Evolutionary conservation across 495 filamentous ascomycete genomes (phyloP).

Genomic region (Aspergillus bertholletiae): DNA sequence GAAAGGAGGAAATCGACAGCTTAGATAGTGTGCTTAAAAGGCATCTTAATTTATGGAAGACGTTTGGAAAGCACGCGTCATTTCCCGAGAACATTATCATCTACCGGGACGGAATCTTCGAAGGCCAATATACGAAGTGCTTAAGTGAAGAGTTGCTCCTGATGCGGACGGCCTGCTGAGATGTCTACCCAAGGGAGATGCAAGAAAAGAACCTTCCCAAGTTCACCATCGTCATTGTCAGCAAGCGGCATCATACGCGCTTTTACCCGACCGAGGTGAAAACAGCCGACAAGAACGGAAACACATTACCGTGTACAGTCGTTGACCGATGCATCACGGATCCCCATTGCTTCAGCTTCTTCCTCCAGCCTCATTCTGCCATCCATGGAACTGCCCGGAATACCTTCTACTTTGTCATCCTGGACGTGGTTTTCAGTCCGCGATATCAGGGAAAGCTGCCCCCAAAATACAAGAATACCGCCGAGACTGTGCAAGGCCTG

Average conservation of each 20-base stretch:
- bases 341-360: constrained; percentile 78
- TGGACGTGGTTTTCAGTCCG: constrained; percentile 64
- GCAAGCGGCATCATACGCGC: constrained; percentile 88
- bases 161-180: constrained; percentile 55
- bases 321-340: constrained; percentile 83
- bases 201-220: constrained; percentile 46
- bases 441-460: constrained; percentile 24
- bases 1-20: constrained; percentile 57
- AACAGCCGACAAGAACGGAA: constrained; percentile 54
- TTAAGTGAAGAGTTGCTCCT: constrained; percentile 47
- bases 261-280: constrained; percentile 63
- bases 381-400: constrained; percentile 83
- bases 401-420: constrained; percentile 73
- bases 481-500: constrained; percentile 58
- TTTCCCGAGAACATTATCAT: constrained; percentile 73
- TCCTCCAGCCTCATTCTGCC: constrained; percentile 75
- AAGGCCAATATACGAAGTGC: constrained; percentile 62
- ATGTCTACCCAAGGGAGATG: constrained; percentile 42
- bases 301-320: constrained; percentile 72
- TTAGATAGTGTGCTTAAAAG: constrained; percentile 54
- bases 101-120: constrained; percentile 89
- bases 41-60: constrained; percentile 58
- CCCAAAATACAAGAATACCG: constrained; percentile 35
- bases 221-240: constrained; percentile 50
- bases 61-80: background rate